A percentile compares a stretch with the other conserved stretches of the same genome.
These are phyloP conservation scores for Cryphonectria carpinicola DNA, from an alignment of 2,329 filamentous ascomycete genomes.

Conservation along the genomic window DNA sequence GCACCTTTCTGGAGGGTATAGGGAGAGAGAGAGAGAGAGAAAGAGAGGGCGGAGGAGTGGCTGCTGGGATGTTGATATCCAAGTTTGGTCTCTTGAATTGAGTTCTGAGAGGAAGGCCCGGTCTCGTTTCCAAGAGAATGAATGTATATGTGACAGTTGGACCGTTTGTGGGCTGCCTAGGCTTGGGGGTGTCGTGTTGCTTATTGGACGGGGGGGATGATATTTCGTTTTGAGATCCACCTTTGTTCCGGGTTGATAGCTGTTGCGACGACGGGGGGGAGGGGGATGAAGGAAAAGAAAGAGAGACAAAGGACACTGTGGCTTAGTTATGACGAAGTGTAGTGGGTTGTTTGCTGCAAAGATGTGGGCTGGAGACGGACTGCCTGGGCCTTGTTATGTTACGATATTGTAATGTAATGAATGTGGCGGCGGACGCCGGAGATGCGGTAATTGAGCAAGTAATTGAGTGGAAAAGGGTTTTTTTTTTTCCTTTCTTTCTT, in stretches of 20 bases:
- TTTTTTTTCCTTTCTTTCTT: not conserved
- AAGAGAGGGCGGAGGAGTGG: not conserved
- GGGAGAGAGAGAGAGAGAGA: not conserved
- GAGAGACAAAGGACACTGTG: not conserved
- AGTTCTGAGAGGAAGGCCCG: not conserved
- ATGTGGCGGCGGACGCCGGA: not conserved
- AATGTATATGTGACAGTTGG: not conserved
- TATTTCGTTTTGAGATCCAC: not conserved
- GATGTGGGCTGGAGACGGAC: not conserved
- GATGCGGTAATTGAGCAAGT: not conserved
- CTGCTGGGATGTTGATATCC: not conserved
- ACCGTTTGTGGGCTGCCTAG: not conserved
- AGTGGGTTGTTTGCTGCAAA: too few species aligned
- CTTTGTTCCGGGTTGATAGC: slow-evolving; percentile 9
- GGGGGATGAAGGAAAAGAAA: not conserved
- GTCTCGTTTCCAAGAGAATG: slow-evolving; percentile 1
- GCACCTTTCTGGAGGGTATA: not conserved
- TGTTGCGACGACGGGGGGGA: not conserved
- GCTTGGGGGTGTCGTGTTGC: not conserved
- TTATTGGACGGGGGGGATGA: not conserved
- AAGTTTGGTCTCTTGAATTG: not conserved
- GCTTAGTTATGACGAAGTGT: not conserved
- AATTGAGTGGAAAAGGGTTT: not conserved
- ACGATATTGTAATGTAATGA: not conserved
- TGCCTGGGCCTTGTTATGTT: not conserved